These are phyloP conservation scores for Talaromyces sp. DNA, from an alignment of 2,329 filamentous ascomycete species.

Conservation along the genomic window DNA sequence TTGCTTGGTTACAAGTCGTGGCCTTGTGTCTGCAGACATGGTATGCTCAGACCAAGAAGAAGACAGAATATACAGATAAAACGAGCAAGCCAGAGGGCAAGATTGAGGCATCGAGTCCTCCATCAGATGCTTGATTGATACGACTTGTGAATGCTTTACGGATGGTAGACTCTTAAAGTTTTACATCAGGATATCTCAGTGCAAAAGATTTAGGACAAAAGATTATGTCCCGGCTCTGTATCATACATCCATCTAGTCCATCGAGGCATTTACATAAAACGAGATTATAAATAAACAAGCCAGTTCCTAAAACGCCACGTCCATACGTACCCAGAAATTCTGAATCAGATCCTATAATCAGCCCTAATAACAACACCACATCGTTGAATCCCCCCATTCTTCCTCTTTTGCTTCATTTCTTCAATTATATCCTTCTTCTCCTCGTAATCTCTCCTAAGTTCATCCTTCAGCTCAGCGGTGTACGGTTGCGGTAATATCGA, in stretches of 20 bases:
- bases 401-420: conserved; percentile 3
- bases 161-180: no score
- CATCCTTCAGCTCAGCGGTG: conserved; percentile 9
- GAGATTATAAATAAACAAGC: no score
- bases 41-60: neutral
- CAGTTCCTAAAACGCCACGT: no score
- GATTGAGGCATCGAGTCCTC: neutral
- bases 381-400: conserved; percentile 9
- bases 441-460: conserved; percentile 1
- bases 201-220: no score
- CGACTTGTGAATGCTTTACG: no score
- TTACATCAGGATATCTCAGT: no score
- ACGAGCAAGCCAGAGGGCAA: neutral
- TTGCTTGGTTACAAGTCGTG: conserved; percentile 9
- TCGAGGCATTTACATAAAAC: no score
- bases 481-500: conserved; percentile 10
- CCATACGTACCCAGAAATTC: neutral
- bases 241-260: no score
- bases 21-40: conserved; percentile 13
- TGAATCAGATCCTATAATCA: conserved; percentile 7
- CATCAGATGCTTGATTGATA: neutral
- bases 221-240: no score
- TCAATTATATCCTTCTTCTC: conserved; percentile 16
- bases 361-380: conserved; percentile 16
- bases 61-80: neutral